Evolutionary conservation across 2,329 filamentous ascomycete species (phyloP).

Genomic region (Colletotrichum musicola): DNA sequence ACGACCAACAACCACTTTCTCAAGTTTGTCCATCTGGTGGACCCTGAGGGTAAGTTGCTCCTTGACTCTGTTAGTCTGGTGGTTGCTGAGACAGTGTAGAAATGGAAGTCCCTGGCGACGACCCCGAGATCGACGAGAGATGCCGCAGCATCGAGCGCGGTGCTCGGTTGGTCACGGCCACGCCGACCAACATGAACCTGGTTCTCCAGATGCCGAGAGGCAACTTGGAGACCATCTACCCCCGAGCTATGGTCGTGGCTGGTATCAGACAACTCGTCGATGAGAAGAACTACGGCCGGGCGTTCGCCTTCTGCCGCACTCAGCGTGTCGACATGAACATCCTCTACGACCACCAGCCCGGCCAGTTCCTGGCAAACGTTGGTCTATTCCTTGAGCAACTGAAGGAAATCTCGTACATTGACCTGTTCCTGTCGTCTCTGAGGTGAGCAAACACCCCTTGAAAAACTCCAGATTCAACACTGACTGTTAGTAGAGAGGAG

Average conservation of each 20-base stretch:
- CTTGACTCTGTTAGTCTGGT: background rate
- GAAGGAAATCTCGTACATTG: constrained; percentile 83
- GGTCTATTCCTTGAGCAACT: constrained; percentile 86
- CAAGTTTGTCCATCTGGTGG: constrained; percentile 89
- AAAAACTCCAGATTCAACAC: background rate
- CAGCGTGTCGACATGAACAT: constrained; percentile 99
- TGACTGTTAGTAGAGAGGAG: constrained; percentile 73
- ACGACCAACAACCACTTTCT: constrained; percentile 93
- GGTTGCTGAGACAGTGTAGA: constrained; percentile 59
- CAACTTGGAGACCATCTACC: constrained; percentile 95
- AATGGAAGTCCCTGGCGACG: constrained; percentile 85
- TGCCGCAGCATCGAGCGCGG: constrained; percentile 94
- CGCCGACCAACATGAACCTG: constrained; percentile 87
- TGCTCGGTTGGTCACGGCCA: constrained; percentile 86
- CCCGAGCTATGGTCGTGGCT: constrained; percentile 90
- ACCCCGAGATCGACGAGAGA: constrained; percentile 91
- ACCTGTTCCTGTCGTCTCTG: constrained; percentile 90
- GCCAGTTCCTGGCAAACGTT: constrained; percentile 84
- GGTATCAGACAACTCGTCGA: constrained; percentile 88
- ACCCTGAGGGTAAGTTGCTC: constrained; percentile 68
- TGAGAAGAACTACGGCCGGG: constrained; percentile 82
- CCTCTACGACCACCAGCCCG: constrained; percentile 90
- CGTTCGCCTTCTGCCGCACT: constrained; percentile 88
- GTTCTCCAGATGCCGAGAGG: constrained; percentile 96
- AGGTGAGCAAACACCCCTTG: constrained; percentile 64